A percentile compares a stretch with the other conserved stretches of the same genome.
Evolutionary conservation across 257 asterid species (phyloP).

Genomic region (Salvia miltiorrhiza): DNA sequence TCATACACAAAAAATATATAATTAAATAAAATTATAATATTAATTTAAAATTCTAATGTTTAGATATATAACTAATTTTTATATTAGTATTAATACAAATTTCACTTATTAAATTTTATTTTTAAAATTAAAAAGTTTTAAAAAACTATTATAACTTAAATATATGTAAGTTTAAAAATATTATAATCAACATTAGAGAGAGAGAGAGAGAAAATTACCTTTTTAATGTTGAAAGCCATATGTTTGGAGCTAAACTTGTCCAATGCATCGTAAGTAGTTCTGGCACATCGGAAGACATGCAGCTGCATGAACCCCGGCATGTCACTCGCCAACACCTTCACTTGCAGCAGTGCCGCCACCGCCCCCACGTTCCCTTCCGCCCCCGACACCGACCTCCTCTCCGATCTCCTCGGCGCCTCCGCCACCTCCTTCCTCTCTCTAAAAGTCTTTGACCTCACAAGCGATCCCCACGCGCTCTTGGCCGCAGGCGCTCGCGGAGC

Average conservation of each 20-base stretch:
- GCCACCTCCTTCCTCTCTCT: slow-evolving; percentile 25
- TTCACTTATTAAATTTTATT: too few relatives aligned
- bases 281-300: slow-evolving; percentile 67
- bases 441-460: slow-evolving; percentile 55
- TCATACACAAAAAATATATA: too few relatives aligned
- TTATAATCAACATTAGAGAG: too few relatives aligned
- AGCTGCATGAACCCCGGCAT: slow-evolving; percentile 78
- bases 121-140: too few relatives aligned
- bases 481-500: slow-evolving; percentile 13
- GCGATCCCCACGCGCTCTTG: slow-evolving; percentile 35
- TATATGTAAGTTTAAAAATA: too few relatives aligned
- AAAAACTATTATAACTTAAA: too few relatives aligned
- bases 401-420: slow-evolving; percentile 35
- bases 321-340: slow-evolving; percentile 58
- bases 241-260: slow-evolving; percentile 60
- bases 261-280: slow-evolving; percentile 49
- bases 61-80: too few relatives aligned
- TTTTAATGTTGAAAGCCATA: slow-evolving; percentile 62
- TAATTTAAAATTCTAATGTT: too few relatives aligned
- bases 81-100: too few relatives aligned
- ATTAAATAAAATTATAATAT: too few relatives aligned
- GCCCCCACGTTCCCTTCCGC: slow-evolving; percentile 41
- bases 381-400: slow-evolving; percentile 43
- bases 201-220: slow-evolving; percentile 28
- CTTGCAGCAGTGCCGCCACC: slow-evolving; percentile 47